Evolutionary conservation across 306 rosid species (phyloP).

Genomic region (Datisca glomerata): DNA sequence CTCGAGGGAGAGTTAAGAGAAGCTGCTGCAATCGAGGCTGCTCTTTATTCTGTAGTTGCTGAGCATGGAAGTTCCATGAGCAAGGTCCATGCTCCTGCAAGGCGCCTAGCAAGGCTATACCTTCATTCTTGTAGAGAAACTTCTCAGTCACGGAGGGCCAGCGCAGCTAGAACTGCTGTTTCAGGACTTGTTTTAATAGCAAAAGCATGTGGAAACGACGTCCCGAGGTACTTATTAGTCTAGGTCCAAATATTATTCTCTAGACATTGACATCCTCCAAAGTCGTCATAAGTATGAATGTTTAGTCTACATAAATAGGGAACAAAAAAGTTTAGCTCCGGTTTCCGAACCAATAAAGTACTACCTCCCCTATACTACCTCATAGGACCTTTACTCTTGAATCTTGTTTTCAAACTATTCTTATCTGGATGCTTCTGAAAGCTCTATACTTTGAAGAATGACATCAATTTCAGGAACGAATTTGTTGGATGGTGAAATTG

Average conservation of each 20-base stretch:
- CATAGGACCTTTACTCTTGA: too few relatives aligned
- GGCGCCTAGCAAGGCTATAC: constrained; percentile 86
- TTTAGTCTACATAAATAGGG: too few relatives aligned
- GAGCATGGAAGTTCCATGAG: constrained; percentile 97
- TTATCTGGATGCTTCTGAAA: too few relatives aligned
- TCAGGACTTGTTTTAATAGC: constrained; percentile 88
- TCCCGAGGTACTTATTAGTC: constrained; percentile 51
- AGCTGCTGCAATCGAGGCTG: constrained; percentile 84
- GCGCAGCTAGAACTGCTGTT: constrained; percentile 85
- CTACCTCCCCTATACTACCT: too few relatives aligned
- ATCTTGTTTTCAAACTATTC: too few relatives aligned
- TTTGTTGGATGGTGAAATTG: background rate
- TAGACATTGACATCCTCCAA: too few relatives aligned
- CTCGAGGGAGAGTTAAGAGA: constrained; percentile 96
- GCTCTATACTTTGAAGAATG: too few relatives aligned
- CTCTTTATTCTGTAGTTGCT: constrained; percentile 86
- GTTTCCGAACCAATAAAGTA: too few relatives aligned
- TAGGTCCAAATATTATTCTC: too few relatives aligned
- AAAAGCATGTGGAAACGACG: constrained; percentile 98
- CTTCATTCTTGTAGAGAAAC: constrained; percentile 77
- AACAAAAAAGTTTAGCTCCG: too few relatives aligned
- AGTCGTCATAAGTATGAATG: too few relatives aligned
- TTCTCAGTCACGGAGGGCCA: constrained; percentile 43
- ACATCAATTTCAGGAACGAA: too few relatives aligned
- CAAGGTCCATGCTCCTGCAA: constrained; percentile 97